A percentile compares a stretch with the other conserved stretches of the same genome.
phyloP scores from a whole-genome alignment of 2,329 filamentous ascomycete species.

The Pseudopithomyces chartarum region DNA sequence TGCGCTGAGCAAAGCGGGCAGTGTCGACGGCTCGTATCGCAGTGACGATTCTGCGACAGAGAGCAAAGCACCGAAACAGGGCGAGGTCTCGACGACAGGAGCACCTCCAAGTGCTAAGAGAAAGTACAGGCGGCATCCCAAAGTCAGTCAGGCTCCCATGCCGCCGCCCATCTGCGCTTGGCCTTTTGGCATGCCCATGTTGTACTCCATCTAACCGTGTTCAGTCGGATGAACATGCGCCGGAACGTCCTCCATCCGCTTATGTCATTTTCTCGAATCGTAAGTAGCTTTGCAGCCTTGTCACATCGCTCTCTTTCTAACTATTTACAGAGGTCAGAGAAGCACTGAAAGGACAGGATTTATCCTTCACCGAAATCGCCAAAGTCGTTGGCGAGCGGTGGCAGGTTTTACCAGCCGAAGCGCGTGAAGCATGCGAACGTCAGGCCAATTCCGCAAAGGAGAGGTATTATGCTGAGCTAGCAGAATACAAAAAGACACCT shows the following conservation, averaged over 20 bases:
- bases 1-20: constrained; percentile 53
- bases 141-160: constrained; percentile 55
- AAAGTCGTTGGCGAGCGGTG: constrained; percentile 82
- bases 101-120: constrained; percentile 58
- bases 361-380: constrained; percentile 83
- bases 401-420: constrained; percentile 70
- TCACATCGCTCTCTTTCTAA: constrained; percentile 21
- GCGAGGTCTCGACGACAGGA: constrained; percentile 46
- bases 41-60: constrained; percentile 61
- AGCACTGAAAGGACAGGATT: constrained; percentile 73
- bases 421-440: constrained; percentile 74
- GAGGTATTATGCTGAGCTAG: constrained; percentile 73
- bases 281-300: constrained; percentile 50
- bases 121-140: constrained; percentile 79
- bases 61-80: constrained; percentile 48
- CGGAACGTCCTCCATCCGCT: constrained; percentile 78
- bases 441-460: constrained; percentile 77
- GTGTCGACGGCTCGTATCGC: constrained; percentile 59
- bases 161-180: not conserved
- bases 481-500: constrained; percentile 77
- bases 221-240: constrained; percentile 77
- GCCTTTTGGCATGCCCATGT: not conserved
- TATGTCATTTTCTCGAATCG: constrained; percentile 88
- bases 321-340: constrained; percentile 69
- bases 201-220: constrained; percentile 18